phyloP scores from a whole-genome alignment of 2,329 filamentous ascomycete species.

The Claviceps cyperi region DNA sequence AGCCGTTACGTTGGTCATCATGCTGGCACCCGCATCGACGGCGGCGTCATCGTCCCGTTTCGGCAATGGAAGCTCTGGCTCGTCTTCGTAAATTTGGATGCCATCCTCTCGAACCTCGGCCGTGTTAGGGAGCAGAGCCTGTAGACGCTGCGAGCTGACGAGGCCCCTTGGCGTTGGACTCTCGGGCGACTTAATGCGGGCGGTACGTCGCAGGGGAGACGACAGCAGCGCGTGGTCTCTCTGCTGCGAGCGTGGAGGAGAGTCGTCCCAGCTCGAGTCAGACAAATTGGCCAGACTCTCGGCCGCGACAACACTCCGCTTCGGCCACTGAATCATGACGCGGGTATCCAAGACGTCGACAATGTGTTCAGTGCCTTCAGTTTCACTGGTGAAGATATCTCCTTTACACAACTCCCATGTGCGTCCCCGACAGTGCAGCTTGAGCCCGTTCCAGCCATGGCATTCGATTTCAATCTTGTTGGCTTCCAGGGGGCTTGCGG shows the following conservation, averaged over 20 bases:
- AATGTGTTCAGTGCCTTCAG: slow-evolving; percentile 80
- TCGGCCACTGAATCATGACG: slow-evolving; percentile 80
- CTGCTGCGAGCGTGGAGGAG: slow-evolving; percentile 27
- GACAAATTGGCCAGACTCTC: slow-evolving; percentile 36
- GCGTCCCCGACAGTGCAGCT: slow-evolving; percentile 78
- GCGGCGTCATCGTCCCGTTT: slow-evolving; percentile 7
- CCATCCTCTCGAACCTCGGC: slow-evolving; percentile 22
- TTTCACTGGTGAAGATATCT: slow-evolving; percentile 80
- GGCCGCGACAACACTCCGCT: slow-evolving; percentile 27
- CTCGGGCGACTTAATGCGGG: slow-evolving; percentile 57
- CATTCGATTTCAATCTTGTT: slow-evolving; percentile 81
- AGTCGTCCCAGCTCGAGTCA: slow-evolving; percentile 60
- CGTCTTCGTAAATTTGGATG: slow-evolving; percentile 63
- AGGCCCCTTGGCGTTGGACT: slow-evolving; percentile 41
- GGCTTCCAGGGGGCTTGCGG: slow-evolving; percentile 50
- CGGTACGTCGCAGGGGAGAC: slow-evolving; percentile 41
- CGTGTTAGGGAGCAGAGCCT: slow-evolving; percentile 25
- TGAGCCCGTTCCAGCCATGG: slow-evolving; percentile 90
- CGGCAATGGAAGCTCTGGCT: slow-evolving; percentile 29
- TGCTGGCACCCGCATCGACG: slow-evolving; percentile 25
- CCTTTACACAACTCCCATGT: slow-evolving; percentile 78
- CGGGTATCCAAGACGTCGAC: slow-evolving; percentile 87
- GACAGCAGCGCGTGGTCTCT: slow-evolving; percentile 32
- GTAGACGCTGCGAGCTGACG: slow-evolving; percentile 29
- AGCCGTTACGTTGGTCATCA: slow-evolving; percentile 34